Conservation (phyloP, 495 filamentous ascomycete genomes). For the Neurospora sp. region DNA sequence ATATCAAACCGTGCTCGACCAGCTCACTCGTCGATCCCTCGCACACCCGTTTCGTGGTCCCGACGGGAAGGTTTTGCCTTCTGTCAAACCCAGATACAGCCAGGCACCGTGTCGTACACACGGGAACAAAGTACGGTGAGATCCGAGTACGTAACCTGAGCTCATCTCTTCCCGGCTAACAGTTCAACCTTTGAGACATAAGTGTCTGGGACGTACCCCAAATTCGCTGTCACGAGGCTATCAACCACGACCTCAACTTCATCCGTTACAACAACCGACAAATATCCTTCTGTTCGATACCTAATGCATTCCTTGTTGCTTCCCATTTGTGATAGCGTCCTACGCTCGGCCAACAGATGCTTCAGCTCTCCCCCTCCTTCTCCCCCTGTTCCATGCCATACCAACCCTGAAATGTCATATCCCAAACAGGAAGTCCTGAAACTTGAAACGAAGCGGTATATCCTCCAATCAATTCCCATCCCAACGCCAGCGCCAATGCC, state of each 20-base stretch:
- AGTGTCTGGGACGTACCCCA: background rate
- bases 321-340: background rate
- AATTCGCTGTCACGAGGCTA: background rate
- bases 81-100: background rate
- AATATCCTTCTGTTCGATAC: background rate
- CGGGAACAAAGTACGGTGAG: background rate
- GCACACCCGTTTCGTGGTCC: background rate
- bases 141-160: background rate
- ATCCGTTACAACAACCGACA: background rate
- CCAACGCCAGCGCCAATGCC: background rate
- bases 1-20: background rate
- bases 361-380: background rate
- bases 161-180: background rate
- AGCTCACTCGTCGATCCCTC: background rate
- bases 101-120: background rate
- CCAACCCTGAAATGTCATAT: background rate
- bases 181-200: background rate
- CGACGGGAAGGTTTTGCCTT: background rate
- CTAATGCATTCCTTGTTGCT: background rate
- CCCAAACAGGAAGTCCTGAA: background rate
- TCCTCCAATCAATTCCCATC: background rate
- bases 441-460: background rate
- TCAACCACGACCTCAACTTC: background rate
- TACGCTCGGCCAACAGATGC: background rate
- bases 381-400: background rate